Evolutionary conservation across 2,329 filamentous ascomycete species (phyloP).

Genomic region (Fusarium musae): DNA sequence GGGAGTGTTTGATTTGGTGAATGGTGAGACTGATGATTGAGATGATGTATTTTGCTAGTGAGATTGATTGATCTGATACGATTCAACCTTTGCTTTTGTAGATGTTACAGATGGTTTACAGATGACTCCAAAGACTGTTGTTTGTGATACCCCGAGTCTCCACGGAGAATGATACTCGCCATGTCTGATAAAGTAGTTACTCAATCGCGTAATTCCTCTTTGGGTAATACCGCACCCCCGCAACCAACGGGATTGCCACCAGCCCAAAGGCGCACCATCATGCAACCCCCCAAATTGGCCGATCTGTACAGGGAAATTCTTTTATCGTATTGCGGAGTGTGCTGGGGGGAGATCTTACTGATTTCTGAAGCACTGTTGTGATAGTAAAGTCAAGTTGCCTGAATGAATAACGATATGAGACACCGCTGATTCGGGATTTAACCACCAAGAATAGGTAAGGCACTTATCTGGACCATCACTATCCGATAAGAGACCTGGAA

Average conservation of each 20-base stretch:
- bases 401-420: not conserved
- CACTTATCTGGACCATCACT: no score
- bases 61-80: not conserved
- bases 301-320: no score
- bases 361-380: not conserved
- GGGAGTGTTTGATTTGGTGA: not conserved
- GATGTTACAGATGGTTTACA: not conserved
- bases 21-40: not conserved
- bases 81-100: conserved; percentile 11
- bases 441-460: no score
- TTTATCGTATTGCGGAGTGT: fast-evolving
- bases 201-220: conserved; percentile 15
- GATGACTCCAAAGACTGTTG: fast-evolving
- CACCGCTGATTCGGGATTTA: no score
- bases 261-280: not conserved
- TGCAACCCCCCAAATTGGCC: no score
- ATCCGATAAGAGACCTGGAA: no score
- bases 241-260: not conserved
- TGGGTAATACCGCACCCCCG: not conserved
- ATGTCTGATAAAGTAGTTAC: not conserved
- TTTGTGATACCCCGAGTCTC: not conserved
- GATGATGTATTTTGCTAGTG: not conserved
- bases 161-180: fast-evolving
- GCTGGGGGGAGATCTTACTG: not conserved
- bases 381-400: fast-evolving